Conservation (phyloP, 495 filamentous ascomycete genomes). For the Bacidia rubella region DNA sequence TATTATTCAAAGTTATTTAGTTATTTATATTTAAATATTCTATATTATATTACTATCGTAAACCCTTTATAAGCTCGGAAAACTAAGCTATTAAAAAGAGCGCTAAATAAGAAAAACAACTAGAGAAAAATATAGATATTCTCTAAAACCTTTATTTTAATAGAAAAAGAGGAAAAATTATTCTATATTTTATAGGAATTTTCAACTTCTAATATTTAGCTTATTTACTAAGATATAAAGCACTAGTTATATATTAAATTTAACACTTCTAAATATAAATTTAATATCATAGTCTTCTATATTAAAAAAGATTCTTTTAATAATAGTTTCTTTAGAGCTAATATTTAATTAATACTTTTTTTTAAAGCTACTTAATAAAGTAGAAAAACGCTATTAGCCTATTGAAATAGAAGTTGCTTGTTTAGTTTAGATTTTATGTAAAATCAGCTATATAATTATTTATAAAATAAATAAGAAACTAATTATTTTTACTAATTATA, state of each 20-base stretch:
- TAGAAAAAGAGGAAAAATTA: not conserved
- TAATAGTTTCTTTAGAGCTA: not conserved
- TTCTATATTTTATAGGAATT: not conserved
- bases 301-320: not conserved
- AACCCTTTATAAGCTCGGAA: not conserved
- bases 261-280: not conserved
- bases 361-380: not conserved
- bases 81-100: not conserved
- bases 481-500: not conserved
- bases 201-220: not conserved
- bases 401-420: not conserved
- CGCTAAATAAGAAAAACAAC: not conserved
- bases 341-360: constrained; percentile 3
- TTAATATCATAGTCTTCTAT: not conserved
- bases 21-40: not conserved
- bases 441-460: not conserved
- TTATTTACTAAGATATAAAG: not conserved
- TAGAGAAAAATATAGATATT: no score
- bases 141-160: not conserved
- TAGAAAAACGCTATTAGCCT: not conserved
- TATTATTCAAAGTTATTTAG: not conserved
- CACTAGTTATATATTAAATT: not conserved
- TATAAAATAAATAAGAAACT: not conserved
- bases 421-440: not conserved
- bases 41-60: not conserved